Conservation (phyloP, 495 filamentous ascomycete genomes). For the Sabuloglossum arenarium region DNA sequence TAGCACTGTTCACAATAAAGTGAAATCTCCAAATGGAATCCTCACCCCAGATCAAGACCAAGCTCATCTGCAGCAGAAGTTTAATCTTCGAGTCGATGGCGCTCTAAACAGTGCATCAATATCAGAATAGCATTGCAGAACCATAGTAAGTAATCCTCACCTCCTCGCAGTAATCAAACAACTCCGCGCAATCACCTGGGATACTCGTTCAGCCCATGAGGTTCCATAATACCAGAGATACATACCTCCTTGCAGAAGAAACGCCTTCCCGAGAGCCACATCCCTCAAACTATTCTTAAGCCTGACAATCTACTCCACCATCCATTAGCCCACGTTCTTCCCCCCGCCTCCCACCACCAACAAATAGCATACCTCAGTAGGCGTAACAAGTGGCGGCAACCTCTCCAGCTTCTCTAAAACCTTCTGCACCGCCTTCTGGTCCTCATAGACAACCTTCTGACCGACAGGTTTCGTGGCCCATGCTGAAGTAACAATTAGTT, state of each 20-base stretch:
- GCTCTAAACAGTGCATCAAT: constrained; percentile 10
- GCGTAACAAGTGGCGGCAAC: constrained; percentile 79
- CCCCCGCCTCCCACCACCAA: neutral
- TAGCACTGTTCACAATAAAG: neutral
- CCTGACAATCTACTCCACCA: constrained; percentile 43
- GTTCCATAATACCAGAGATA: constrained; percentile 3
- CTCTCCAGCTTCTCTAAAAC: constrained; percentile 49
- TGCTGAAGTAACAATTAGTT: constrained; percentile 23
- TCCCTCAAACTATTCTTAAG: constrained; percentile 58
- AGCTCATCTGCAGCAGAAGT: constrained; percentile 83
- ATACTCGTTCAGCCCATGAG: neutral
- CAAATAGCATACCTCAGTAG: constrained; percentile 34
- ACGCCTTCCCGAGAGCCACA: constrained; percentile 80
- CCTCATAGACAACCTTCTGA: constrained; percentile 66
- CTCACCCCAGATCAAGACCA: constrained; percentile 72
- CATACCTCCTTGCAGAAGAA: constrained; percentile 71
- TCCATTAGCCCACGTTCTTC: neutral
- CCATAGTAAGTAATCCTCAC: neutral
- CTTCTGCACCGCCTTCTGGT: constrained; percentile 37
- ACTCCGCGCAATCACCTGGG: constrained; percentile 73
- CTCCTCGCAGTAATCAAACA: constrained; percentile 91
- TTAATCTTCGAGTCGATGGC: constrained; percentile 94
- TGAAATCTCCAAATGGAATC: neutral
- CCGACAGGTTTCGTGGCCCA: constrained; percentile 86
- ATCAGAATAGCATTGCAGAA: neutral